phyloP scores from a whole-genome alignment of 1,284 basidiomycete species.

The Apiotrichum siamense region DNA sequence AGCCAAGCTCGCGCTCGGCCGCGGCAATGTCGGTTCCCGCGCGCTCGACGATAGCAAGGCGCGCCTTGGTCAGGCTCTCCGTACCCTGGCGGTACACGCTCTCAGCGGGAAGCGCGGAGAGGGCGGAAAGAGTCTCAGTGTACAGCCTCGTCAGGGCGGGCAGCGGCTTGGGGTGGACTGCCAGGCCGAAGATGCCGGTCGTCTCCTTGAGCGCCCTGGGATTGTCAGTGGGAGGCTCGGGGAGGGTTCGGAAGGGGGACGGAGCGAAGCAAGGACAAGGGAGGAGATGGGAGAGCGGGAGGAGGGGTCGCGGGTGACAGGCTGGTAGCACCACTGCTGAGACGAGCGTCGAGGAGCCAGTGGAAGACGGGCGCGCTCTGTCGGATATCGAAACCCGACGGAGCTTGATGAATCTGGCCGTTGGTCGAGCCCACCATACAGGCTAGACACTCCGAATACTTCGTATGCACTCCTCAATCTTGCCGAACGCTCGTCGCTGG shows the following conservation, averaged over 20 bases:
- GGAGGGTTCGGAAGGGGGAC: neutral
- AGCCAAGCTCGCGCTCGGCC: slow-evolving; percentile 60
- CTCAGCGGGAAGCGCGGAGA: slow-evolving; percentile 65
- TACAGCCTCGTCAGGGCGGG: slow-evolving; percentile 71
- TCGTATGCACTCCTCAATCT: no score
- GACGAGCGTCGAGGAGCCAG: no score
- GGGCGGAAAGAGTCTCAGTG: slow-evolving; percentile 66
- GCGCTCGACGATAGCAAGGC: slow-evolving; percentile 65
- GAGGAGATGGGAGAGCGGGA: slow-evolving; percentile 42
- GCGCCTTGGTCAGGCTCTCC: slow-evolving; percentile 77
- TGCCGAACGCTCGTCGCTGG: no score
- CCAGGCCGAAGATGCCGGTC: slow-evolving; percentile 65
- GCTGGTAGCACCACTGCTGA: no score
- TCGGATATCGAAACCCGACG: no score
- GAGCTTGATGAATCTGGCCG: no score
- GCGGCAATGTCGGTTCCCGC: slow-evolving; percentile 61
- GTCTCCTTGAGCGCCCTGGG: slow-evolving; percentile 57
- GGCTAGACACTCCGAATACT: no score
- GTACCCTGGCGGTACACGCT: slow-evolving; percentile 88
- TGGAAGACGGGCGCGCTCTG: no score
- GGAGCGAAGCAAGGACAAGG: neutral
- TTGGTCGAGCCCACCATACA: no score
- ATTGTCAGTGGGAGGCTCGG: neutral
- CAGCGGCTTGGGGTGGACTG: slow-evolving; percentile 58
- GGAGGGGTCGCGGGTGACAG: no score